Conservation (phyloP, 2,329 filamentous ascomycete species). For the Penicillium nordicum region DNA sequence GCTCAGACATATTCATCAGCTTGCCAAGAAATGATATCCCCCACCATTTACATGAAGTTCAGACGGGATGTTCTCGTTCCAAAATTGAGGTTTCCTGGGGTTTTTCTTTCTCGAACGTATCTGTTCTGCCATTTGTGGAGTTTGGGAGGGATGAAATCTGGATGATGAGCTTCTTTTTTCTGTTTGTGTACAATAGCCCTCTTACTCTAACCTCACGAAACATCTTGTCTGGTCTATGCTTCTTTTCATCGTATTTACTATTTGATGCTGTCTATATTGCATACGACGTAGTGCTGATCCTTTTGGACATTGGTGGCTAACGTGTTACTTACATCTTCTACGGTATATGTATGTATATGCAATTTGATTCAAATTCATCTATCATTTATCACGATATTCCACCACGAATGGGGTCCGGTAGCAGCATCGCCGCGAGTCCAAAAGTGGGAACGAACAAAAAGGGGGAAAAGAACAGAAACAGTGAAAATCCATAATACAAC, state of each 20-base stretch:
- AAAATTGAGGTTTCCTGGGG: not conserved
- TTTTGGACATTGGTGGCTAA: not conserved
- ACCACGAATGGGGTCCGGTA: not conserved
- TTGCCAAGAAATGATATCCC: constrained; percentile 40
- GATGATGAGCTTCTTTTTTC: constrained; percentile 4
- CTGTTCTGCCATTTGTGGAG: constrained; percentile 5
- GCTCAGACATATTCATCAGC: constrained; percentile 66
- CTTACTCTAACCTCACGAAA: constrained; percentile 4
- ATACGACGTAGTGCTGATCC: not conserved
- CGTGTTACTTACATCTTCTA: not conserved
- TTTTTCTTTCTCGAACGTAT: not conserved
- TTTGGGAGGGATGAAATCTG: constrained; percentile 4
- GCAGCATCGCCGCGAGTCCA: not conserved
- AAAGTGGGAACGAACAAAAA: not conserved
- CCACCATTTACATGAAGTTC: not conserved
- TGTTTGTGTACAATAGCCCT: constrained; percentile 8
- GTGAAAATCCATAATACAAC: not conserved
- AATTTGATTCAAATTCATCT: constrained; percentile 6
- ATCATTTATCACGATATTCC: not conserved
- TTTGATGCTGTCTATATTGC: not conserved
- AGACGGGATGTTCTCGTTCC: not conserved
- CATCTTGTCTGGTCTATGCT: not conserved
- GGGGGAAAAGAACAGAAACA: not conserved
- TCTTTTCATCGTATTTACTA: not conserved
- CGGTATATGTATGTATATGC: not conserved